Percentiles rank a stretch among this genome's conserved stretches.
These are phyloP conservation scores for Mycena rosella DNA, from an alignment of 768 basidiomycete species.

Conservation along the genomic window DNA sequence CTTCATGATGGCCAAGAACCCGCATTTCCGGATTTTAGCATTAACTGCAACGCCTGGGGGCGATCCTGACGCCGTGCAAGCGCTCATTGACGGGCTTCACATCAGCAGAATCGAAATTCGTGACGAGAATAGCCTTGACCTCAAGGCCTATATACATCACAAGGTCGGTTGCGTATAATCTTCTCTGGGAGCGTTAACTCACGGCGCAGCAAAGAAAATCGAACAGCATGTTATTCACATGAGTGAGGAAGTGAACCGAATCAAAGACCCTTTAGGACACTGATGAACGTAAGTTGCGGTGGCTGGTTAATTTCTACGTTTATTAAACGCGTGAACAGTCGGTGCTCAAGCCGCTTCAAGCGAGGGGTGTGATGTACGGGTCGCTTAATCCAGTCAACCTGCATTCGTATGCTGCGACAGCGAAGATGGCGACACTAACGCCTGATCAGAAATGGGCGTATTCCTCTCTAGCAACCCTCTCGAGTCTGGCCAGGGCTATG, in stretches of 20 bases:
- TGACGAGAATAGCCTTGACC: slow-evolving; percentile 90
- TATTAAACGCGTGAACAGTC: slow-evolving; percentile 39
- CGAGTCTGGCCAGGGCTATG: slow-evolving; percentile 82
- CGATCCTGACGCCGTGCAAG: slow-evolving; percentile 88
- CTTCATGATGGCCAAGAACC: slow-evolving; percentile 94
- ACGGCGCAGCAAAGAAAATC: slow-evolving; percentile 64
- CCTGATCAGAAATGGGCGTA: slow-evolving; percentile 63
- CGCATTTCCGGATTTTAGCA: slow-evolving; percentile 92
- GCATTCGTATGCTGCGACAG: slow-evolving; percentile 73
- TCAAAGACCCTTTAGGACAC: slow-evolving; percentile 75
- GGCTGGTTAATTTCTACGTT: background rate
- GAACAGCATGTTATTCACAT: slow-evolving; percentile 84
- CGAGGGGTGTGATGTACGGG: slow-evolving; percentile 59
- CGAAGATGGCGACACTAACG: slow-evolving; percentile 53
- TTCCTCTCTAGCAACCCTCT: slow-evolving; percentile 64
- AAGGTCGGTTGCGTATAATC: slow-evolving; percentile 67
- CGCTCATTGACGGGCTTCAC: slow-evolving; percentile 91
- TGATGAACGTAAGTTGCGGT: slow-evolving; percentile 76
- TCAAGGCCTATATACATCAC: slow-evolving; percentile 86
- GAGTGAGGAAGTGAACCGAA: slow-evolving; percentile 70
- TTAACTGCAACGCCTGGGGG: slow-evolving; percentile 96
- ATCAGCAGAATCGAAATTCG: slow-evolving; percentile 96
- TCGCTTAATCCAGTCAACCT: slow-evolving; percentile 69
- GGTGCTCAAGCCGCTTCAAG: slow-evolving; percentile 49
- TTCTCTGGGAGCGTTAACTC: background rate